Percentiles rank a stretch among this genome's conserved stretches.
phyloP scores from a whole-genome alignment of 1,139 yeast genomes.

The Pichia cactophila region DNA sequence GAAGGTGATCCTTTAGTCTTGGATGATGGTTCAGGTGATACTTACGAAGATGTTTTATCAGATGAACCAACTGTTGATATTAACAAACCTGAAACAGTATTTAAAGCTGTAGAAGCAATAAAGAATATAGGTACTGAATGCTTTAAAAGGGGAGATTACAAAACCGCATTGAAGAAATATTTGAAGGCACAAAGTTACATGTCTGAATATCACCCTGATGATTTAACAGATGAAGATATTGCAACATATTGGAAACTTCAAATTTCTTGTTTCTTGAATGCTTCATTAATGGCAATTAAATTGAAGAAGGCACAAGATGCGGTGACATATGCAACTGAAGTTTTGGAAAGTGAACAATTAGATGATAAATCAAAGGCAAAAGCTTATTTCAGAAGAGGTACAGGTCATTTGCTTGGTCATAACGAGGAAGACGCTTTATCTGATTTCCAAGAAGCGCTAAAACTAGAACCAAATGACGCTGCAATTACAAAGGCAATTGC shows the following conservation, averaged over 20 bases:
- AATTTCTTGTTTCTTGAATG: constrained; percentile 59
- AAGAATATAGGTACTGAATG: constrained; percentile 73
- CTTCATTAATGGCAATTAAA: constrained; percentile 70
- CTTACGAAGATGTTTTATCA: constrained; percentile 66
- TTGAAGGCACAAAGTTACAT: constrained; percentile 61
- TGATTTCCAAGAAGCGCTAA: constrained; percentile 60
- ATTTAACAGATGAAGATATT: constrained; percentile 48
- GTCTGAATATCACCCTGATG: constrained; percentile 69
- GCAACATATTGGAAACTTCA: constrained; percentile 45
- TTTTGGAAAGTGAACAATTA: constrained; percentile 53
- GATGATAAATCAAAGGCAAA: constrained; percentile 70
- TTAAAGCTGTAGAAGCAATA: constrained; percentile 56
- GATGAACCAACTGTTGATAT: constrained; percentile 66
- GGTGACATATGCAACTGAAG: constrained; percentile 55
- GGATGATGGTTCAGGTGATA: constrained; percentile 82
- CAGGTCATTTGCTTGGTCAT: constrained; percentile 56
- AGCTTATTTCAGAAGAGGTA: constrained; percentile 80
- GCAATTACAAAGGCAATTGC: constrained; percentile 63
- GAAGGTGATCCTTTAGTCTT: constrained; percentile 38
- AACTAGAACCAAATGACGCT: constrained; percentile 62
- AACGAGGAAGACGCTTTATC: constrained; percentile 66
- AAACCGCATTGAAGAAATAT: constrained; percentile 59
- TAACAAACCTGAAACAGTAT: constrained; percentile 53
- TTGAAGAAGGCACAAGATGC: constrained; percentile 49
- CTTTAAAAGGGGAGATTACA: constrained; percentile 57